Base-by-base conservation (phyloP, 192 early-diverging fungal genomes). In the Backusella tarrabulga region DNA sequence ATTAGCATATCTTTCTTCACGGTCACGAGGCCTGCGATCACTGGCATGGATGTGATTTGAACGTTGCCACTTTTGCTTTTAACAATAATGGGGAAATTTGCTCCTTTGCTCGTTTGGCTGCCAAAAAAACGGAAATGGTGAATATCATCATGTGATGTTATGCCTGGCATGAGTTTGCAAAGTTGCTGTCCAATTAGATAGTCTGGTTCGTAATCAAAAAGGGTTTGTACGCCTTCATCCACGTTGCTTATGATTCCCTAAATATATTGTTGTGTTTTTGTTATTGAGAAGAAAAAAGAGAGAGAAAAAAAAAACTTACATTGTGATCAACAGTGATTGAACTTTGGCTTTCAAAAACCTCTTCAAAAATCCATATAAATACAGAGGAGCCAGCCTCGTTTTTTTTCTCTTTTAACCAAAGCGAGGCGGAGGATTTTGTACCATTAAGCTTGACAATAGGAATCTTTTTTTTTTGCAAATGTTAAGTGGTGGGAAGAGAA, bases 361-460 rank as follows among this genome's bases (percentile, higher is more conserved):
- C 86, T 76, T 91, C 88, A 78, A 91, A 87, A 40, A 91, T 88
- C 90, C 90, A 91, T n/a, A 91, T 91, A 26, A 85, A 85, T 19
- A 91, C 76, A 6, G 80, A 71, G 38, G 81, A 74, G 1, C 85
- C 88, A 73, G 76, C 15, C 36, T 82, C 76, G 60, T 85, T 86
- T 67, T 66, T 83, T 66, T 87, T 87, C 32, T 83, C 85, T 60
- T 91, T 91, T 44, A 91, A 79, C 90, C 90, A 91, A 17, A 91
- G 76, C 21, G 87, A 87, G 34, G 88, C 88, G 38, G 90, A 86
- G 6, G 88, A 85, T 21, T 80, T 86, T 60, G 82, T 82, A 15
- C 84, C 79, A 79, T 90, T 84, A 15, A 83, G 79, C 68, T 89
- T 89, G 34, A 86, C 72, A 67, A 90, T 89, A 8, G 87, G 84